Conservation (phyloP, 306 rosid genomes). For the Abrus pulchellus region DNA sequence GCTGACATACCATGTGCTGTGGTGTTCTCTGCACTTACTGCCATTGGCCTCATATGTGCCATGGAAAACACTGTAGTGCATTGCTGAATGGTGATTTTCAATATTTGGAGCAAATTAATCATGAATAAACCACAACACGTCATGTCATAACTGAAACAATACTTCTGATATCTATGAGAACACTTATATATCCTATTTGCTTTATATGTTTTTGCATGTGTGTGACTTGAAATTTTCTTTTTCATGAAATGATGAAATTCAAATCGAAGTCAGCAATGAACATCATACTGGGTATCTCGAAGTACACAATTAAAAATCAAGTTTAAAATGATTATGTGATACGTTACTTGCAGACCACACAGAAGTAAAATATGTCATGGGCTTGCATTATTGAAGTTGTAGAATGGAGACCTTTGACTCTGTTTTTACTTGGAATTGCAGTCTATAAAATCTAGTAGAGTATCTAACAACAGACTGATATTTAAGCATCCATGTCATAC, state of each 20-base stretch:
- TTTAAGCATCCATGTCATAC: conserved; percentile 13
- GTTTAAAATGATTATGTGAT: conserved; percentile 8
- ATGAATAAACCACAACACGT: conserved; percentile 5
- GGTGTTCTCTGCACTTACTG: background rate
- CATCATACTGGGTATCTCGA: background rate
- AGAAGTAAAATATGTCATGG: background rate
- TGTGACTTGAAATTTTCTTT: background rate
- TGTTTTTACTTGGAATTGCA: conserved; percentile 16
- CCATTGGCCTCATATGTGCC: background rate
- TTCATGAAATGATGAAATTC: conserved; percentile 22
- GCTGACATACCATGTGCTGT: conserved; percentile 9
- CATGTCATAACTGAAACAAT: conserved; percentile 17
- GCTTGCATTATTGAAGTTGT: conserved; percentile 5
- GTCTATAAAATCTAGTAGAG: conserved; percentile 12
- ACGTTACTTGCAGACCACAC: conserved; percentile 6
- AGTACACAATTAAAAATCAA: conserved; percentile 5
- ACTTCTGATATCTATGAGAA: conserved; percentile 4
- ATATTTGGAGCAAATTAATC: conserved; percentile 18
- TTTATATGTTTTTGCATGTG: background rate
- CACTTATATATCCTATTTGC: conserved; percentile 8
- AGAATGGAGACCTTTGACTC: conserved; percentile 1
- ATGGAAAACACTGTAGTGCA: conserved; percentile 3
- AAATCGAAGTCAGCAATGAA: conserved; percentile 10
- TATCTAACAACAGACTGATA: conserved; percentile 19
- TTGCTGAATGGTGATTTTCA: conserved; percentile 24